Base-by-base conservation (phyloP, 2,329 filamentous ascomycete species). In the Leptographium flavum region DNA sequence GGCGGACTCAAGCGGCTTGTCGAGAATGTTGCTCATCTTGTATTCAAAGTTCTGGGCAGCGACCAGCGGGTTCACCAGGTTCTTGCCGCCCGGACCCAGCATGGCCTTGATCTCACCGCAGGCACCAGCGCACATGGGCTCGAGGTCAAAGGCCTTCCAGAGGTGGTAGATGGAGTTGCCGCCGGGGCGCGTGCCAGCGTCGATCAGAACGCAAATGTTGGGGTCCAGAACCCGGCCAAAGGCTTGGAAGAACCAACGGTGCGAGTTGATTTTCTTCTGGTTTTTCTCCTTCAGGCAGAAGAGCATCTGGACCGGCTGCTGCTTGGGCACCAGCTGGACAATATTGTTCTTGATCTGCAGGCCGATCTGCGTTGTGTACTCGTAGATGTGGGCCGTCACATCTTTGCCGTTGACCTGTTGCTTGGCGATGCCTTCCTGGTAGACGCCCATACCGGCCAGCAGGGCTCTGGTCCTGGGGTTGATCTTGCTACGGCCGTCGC, bases 231-330 rank as follows among this genome's bases (percentile, higher is more conserved):
- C 84, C 21, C 81, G 77, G 28, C 92, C 92, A 60, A 98, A 98
- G 0, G 90, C 92, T 55, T 93, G 83, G 73, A 98, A 98, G 68
- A 98, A 96, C 92, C 92, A 98, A 60, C 92, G 74, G 62, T 98
- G 92, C 0, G 92, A 96, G 61, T 98, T 98, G 75, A 98, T 98
- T 73, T 98, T 98, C 71, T 98, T 98, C 68, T 95, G 88, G 60
- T 98, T 98, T 76, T 95, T 96, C 60, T 98, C 92, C 69, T 98
- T 98, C 49, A 98, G 65, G 62, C 92, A 98, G 70, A 98, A 98
- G 5, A 98, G 76, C 69, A 98, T 83, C 66, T 98, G 92, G 2
- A 98, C 85, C 0, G 92, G 90, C 50, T 92, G 87, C 49, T 83
- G 83, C 57, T 87, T 86, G 39, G 82, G 81, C 50, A 92, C 85